Evolutionary conservation across 805 yeast species (phyloP), one percentile per base, ranked within the genome.

Genomic region (Cyberlindnera japonica): DNA sequence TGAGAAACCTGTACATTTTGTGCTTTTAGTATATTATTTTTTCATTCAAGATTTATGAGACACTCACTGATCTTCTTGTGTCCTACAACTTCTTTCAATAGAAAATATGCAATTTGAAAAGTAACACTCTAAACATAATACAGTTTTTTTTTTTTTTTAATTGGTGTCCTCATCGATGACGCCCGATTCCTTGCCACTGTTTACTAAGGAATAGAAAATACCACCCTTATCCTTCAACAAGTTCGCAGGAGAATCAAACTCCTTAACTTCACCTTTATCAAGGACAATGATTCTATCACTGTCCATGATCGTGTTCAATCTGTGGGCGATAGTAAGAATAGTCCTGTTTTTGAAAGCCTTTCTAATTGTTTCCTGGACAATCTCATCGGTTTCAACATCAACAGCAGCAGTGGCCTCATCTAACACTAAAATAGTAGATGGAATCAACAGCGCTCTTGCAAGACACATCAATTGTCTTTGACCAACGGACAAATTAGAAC

Each of bases 341-440:
- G 95, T 85, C 60, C 89, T 73, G 39, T 83, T 82, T 48, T 77
- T 75, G 57, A 85, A 85, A 30, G 84, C 88, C 1, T 71, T 64
- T 62, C 93, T 72, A 37, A 85, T 85, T 2, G 95, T 85, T 46
- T 81, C 77, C 65, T 85, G 95, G 38, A 85, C 71, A 40, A 84
- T 74, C 46, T 77, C 67, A 62, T 85, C 95, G 3, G 95, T 85
- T 57, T 83, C 87, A 26, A 84, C 90, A 63, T 85, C 95, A 37
- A 85, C 93, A 6, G 91, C 89, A 5, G 95, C 93, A 3, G 95
- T 85, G 11, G 95, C 95, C 63, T 85, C 95, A 62, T 85, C 95
- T 54, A 85, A 64, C 8, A 85, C 79, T 47, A 85, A 68, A 30
- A 85, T 74, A 44, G 79, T 76, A 6, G 79, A 68, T 27, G 77